Evolutionary conservation across 2,329 filamentous ascomycete genomes (phyloP).

Genomic region (Penicillium sp.): DNA sequence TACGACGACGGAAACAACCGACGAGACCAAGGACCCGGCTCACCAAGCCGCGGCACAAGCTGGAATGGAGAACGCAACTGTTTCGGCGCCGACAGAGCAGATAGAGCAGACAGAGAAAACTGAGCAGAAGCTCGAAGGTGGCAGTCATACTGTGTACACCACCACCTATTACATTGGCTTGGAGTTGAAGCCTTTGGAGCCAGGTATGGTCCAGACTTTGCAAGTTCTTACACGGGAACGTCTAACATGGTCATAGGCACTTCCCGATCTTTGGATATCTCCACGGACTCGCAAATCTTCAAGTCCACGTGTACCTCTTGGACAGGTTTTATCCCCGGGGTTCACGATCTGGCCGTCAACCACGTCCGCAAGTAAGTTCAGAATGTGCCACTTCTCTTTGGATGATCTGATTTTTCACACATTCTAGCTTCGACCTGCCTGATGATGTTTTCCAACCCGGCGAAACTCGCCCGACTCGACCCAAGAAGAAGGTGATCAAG

Average conservation of each 20-base stretch:
- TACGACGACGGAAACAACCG: slow-evolving; percentile 54
- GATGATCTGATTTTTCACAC: slow-evolving; percentile 7
- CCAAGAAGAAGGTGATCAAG: slow-evolving; percentile 56
- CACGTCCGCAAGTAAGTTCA: slow-evolving; percentile 78
- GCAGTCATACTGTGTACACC: slow-evolving; percentile 68
- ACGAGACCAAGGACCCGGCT: slow-evolving; percentile 54
- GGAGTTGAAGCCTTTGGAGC: slow-evolving; percentile 67
- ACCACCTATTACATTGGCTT: slow-evolving; percentile 94
- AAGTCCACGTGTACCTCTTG: slow-evolving; percentile 77
- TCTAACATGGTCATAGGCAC: slow-evolving; percentile 41
- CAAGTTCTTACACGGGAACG: slow-evolving; percentile 21
- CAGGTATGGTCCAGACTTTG: slow-evolving; percentile 7
- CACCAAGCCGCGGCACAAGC: slow-evolving; percentile 53
- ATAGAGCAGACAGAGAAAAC: background rate
- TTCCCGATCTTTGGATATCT: slow-evolving; percentile 55
- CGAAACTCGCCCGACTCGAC: slow-evolving; percentile 68
- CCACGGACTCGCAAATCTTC: slow-evolving; percentile 82
- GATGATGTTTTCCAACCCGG: slow-evolving; percentile 83
- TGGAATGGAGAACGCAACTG: slow-evolving; percentile 45
- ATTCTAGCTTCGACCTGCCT: slow-evolving; percentile 75
- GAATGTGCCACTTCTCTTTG: background rate
- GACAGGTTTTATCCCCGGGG: slow-evolving; percentile 72
- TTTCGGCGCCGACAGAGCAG: slow-evolving; percentile 31
- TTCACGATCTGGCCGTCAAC: slow-evolving; percentile 77
- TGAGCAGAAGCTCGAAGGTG: slow-evolving; percentile 33